Base-by-base conservation (phyloP, 495 filamentous ascomycete species). In the Clavariopsis aquatica region DNA sequence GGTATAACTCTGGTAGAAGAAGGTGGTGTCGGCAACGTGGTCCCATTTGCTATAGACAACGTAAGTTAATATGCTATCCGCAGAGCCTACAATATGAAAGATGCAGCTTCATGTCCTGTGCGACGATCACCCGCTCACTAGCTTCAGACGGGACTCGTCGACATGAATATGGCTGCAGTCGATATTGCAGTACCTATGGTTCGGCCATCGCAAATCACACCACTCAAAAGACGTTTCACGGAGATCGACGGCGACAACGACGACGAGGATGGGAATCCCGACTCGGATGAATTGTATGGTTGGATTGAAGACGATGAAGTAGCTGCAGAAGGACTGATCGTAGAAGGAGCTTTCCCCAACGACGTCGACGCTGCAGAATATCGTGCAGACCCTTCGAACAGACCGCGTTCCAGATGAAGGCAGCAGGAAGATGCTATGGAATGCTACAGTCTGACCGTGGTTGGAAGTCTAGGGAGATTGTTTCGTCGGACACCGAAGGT, bases 291-390 rank as follows among this genome's bases (percentile, higher is more conserved):
- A 38, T 41, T 64, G 43, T 72, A 69, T 45, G 69, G 62, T 12
- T 72, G 69, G 69, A 53, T 62, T 12, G 69, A 71, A 41, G 66
- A 72, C 28, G 69, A 72, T 57, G 62, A 60, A 24, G 62, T 72
- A n/a, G 65, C 66, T 0, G 65, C 69, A 9, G 69, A 72, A 52
- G 69, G 69, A 6, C 22, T 71, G 10, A 52, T 69, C 24, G 59
- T 59, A 31, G 66, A 66, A 12, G 17, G 26, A 62, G 31, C 26
- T 13, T 13, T 27, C 22, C 28, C 2, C 6, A 23, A 52, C 29
- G 27, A 43, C 19, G 52, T 31, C 27, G 13, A 29, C 22, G 49
- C 56, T 52, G 59, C 68, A 67, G 64, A 57, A 53, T 52, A 62
- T 62, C 62, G 26, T 24, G 47, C 47, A 49, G 59, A 57, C 52